Base-by-base conservation (phyloP, 768 basidiomycete species). In the Russula olivacea region DNA sequence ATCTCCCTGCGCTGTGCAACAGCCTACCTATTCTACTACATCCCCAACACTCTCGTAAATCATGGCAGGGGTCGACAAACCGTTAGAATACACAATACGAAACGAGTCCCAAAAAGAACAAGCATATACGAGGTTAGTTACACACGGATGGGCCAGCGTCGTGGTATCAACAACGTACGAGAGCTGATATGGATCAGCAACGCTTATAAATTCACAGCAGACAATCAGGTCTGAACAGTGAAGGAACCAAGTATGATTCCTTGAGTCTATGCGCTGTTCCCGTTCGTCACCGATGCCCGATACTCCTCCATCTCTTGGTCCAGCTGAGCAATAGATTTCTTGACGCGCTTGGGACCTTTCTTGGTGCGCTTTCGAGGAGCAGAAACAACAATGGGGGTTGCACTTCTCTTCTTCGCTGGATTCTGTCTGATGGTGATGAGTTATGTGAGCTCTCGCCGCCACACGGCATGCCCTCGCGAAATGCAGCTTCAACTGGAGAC, bases 261-360 rank as follows among this genome's bases (percentile, higher is more conserved):
- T 5, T 10, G 36, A 21, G 36, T 47, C 32, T 47, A 65, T 40
- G 58, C 28, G n/a, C 2, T 41, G 12, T 58, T n/a, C 49, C 48
- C 53, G 19, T 64, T 38, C 15, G 56, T 25, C 28, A 19, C 59
- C 28, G 62, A 55, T 19, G 87, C 84, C 55, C 80, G 80, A 66
- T 90, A 91, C 54, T 87, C 85, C 60, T 91, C 89, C 86, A 91
- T 90, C 72, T 91, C 89, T 71, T 81, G 78, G 71, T 91, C 89
- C 25, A 91, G 78, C 63, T 90, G 82, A 30, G 79, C 84, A 8
- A 75, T 70, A 0, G 86, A 81, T 73, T 90, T 90, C 69, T 88
- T 89, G 48, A 89, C 71, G 43, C 89, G 82, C 69, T 82, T 85
- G 0, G 89, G 86, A 0, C 89, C 89, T 69, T 90, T 91, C 76